Evolutionary conservation across 345 rosid species (phyloP), one percentile per base, ranked within the genome.

Genomic region (Dimocarpus longan): DNA sequence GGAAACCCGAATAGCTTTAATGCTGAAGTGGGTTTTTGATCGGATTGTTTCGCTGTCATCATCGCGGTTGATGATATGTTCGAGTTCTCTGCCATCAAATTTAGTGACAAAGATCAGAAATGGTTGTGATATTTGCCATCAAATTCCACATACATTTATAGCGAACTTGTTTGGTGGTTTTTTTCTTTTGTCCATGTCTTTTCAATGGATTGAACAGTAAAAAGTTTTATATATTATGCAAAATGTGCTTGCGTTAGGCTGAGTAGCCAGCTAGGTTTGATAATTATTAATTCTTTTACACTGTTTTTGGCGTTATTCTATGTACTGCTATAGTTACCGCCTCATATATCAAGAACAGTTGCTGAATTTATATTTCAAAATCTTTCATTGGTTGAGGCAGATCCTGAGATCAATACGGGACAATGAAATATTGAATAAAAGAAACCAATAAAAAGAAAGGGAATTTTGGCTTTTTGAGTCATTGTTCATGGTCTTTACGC

Each of bases 1-100:
- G 82, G 75, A 54, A 89, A 82, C 10, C 91, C 91, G 43, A 87
- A 89, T 8, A 89, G 85, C 81, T 80, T 89, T 6, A 85, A 18
- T 28, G 76, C 28, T 46, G 86, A 44, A 68, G 78, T 15, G 64
- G 85, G 73, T 43, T 82, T 86, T 5, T 73, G 59, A 66, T 71
- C 50, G 8, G 87, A 71, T 44, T 62, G 65, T 57, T 70, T 46
- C 26, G 69, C 81, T 42, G 26, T 22, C 28, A 7, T 60, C 78
- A 66, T 50, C 28, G 42, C 40, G 1, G 70, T 12, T 16, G 70
- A 59, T 43, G 40, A 46, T 44, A 69, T n/a, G 24, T 80, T 76
- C 32, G 71, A 84, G 44, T 65, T 68, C 59, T 80, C 82, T 62
- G 79, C 83, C 84, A 73, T 83, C 15, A 16, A 15, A 11, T 16